phyloP scores from a whole-genome alignment of 352 stramenopile species.

The Phytophthora cactorum region DNA sequence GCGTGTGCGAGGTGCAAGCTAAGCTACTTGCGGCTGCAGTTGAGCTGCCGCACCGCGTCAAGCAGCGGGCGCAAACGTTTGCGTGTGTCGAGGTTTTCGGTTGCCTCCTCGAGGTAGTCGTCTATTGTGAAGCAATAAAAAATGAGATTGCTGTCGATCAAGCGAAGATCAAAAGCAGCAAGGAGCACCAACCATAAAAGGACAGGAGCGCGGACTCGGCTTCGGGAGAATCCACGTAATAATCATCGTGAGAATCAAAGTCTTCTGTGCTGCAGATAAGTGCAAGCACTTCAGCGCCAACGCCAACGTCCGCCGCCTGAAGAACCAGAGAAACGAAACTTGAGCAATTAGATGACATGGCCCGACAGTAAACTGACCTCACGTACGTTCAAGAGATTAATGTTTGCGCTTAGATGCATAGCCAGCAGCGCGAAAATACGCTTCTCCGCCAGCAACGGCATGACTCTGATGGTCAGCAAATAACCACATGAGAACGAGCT shows the following conservation, averaged over 20 bases:
- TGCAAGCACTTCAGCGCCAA: constrained; percentile 72
- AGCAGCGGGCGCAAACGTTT: constrained; percentile 79
- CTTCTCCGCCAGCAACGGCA: constrained; percentile 85
- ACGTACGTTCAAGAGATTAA: constrained; percentile 55
- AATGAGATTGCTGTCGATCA: not conserved
- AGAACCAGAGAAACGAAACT: not conserved
- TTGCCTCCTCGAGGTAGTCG: constrained; percentile 70
- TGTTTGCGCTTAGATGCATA: constrained; percentile 76
- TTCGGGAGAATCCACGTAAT: constrained; percentile 64
- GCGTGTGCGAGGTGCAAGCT: not conserved
- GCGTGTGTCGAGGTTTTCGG: constrained; percentile 66
- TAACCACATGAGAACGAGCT: not conserved
- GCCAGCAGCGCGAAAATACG: constrained; percentile 80
- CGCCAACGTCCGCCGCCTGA: constrained; percentile 54
- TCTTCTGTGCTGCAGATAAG: constrained; percentile 47
- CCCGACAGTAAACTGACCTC: not conserved
- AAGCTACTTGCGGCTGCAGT: constrained; percentile 35
- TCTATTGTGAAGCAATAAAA: constrained; percentile 40
- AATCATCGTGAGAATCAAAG: constrained; percentile 38
- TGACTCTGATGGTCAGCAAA: constrained; percentile 54
- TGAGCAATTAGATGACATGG: not conserved
- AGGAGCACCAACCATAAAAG: constrained; percentile 50
- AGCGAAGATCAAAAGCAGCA: not conserved
- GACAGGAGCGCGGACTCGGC: constrained; percentile 57
- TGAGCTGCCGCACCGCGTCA: constrained; percentile 57